Base-by-base conservation (phyloP, 331 rosid species). In the Acacia pycnantha region DNA sequence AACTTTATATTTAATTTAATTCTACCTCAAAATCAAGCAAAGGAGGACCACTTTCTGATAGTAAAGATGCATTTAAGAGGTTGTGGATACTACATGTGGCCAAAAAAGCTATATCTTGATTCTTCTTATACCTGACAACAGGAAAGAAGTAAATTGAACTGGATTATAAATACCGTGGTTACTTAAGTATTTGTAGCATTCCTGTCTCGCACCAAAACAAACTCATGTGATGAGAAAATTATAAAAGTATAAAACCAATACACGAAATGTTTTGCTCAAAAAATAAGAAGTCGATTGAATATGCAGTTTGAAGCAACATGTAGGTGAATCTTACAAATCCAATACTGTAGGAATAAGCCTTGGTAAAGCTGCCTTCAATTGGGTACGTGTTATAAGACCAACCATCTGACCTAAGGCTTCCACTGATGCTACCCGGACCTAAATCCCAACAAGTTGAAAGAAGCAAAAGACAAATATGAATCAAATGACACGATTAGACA, bases 351-450 rank as follows among this genome's bases (percentile, higher is more conserved):
- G 98, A 65, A 95, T 82, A 83, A 95, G 93, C 84, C 97, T 89
- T 24, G 97, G 98, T 78, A 95, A 79, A 88, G 99, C 99, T 26
- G 92, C 90, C 88, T 95, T 95, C 70, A 95, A 77, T 77, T 92
- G 99, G 77, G 91, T 74, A 79, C 99, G 88, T 72, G 94, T 89
- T 85, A 95, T 90, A 78, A 95, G 96, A 79, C 97, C 94, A 75
- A 93, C 98, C 95, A 95, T 93, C 88, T 95, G 98, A 59, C 99
- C 98, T 56, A 95, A 81, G 79, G 99, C 99, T 75, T 93, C 99
- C 79, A 93, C 94, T 68, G 98, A 90, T 72, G 98, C 90, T 74
- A 85, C 82, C 35, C 94, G 96, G 82, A 93, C 94, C 98, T 95
- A 77, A 64, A 78, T 73, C 83, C 80, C 85, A 77, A 84, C 48